Evolutionary conservation across 1,284 basidiomycete species (phyloP), one percentile per base, ranked within the genome.

Genomic region (Crocinoboletus sp.): DNA sequence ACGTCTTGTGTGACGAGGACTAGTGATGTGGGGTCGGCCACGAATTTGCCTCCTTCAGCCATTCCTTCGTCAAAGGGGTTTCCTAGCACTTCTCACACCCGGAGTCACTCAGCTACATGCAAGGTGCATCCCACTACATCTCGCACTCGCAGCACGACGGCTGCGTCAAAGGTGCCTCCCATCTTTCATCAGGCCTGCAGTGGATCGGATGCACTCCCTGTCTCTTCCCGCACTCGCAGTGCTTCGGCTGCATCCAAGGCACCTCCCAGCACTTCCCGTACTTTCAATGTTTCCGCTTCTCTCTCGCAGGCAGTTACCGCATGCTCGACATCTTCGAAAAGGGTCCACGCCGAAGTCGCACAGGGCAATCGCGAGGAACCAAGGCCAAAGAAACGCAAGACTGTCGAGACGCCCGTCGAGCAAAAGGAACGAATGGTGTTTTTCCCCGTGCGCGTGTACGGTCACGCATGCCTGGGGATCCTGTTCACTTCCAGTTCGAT

Each of bases 401-500:
- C 15, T 15, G n/a, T n/a, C n/a, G n/a, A n/a, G n/a, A 6, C 7
- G n/a, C n/a, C n/a, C n/a, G 15, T 29, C n/a, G n/a, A n/a, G n/a
- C n/a, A n/a, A n/a, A n/a, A n/a, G 28, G 15, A 15, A 6, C n/a
- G n/a, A n/a, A 15, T 15, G 8, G 28, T n/a, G 9, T 29, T 29
- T 15, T 4, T 27, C 5, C 25, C 11, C 5, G 5, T 27, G 11
- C 11, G 9, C 0, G 30, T 53, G 17, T 48, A 55, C 1, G 17
- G 20, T 1, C 10, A 56, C 35, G 1, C 0, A 0, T 55, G 51
- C 15, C 0, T 36, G 0, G 54, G 51, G 1, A 15, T 44, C 2
- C 12, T 54, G 25, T 54, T 46, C 1, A 54, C 48, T 1, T 6
- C 52, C 0, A 25, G 46, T 10, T 52, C 49, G 0, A 47, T 55